Evolutionary conservation across 2,329 filamentous ascomycete genomes (phyloP).

Genomic region (Colletotrichum tropicicola): DNA sequence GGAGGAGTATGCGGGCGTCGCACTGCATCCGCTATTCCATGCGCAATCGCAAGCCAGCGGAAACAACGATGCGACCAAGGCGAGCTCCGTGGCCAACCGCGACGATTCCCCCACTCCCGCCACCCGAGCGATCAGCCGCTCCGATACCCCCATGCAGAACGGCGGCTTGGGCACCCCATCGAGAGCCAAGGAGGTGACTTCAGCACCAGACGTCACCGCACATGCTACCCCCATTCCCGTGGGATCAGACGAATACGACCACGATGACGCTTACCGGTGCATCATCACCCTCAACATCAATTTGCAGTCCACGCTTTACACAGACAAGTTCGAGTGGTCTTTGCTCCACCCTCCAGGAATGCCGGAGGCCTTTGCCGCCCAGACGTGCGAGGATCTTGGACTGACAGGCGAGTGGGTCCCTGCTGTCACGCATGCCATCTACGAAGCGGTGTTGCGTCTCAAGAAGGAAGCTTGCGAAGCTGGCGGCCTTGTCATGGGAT

Average conservation of each 20-base stretch:
- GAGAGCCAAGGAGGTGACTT: conserved; percentile 50
- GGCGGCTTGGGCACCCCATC: conserved; percentile 60
- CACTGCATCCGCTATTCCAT: conserved; percentile 92
- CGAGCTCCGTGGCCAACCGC: conserved; percentile 42
- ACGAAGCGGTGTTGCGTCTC: conserved; percentile 88
- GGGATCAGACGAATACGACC: conserved; percentile 81
- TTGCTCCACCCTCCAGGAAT: conserved; percentile 90
- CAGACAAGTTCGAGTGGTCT: conserved; percentile 98
- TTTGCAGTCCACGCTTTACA: conserved; percentile 89
- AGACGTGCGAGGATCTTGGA: conserved; percentile 92
- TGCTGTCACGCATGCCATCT: conserved; percentile 94
- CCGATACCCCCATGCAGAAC: conserved; percentile 66
- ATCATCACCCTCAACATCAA: conserved; percentile 93
- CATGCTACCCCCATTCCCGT: conserved; percentile 71
- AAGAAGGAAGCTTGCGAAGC: conserved; percentile 98
- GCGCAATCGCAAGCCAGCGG: conserved; percentile 49
- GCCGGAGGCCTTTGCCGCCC: conserved; percentile 89
- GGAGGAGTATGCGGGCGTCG: conserved; percentile 95
- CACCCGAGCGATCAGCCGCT: conserved; percentile 51
- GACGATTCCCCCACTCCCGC: conserved; percentile 49
- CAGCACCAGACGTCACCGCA: conserved; percentile 69
- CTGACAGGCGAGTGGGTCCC: conserved; percentile 93
- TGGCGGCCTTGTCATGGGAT: conserved; percentile 82
- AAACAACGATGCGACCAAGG: conserved; percentile 39
- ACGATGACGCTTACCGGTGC: conserved; percentile 94